Base-by-base conservation (phyloP, 352 stramenopile species). In the Pythium biforme region DNA sequence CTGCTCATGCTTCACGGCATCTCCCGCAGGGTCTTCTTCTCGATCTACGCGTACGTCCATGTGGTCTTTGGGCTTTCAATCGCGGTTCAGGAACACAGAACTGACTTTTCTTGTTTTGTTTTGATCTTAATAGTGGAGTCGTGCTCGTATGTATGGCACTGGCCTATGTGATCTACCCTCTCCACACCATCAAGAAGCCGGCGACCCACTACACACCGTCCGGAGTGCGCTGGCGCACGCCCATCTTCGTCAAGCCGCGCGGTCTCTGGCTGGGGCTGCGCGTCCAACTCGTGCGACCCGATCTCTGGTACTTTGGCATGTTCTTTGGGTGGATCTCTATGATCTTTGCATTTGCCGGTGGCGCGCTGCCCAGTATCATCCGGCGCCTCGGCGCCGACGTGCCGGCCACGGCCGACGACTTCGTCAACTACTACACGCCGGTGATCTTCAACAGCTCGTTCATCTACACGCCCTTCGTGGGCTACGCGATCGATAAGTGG, bases 261-360 rank as follows among this genome's bases (percentile, higher is more conserved):
- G 70, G 54, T 33, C 68, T 73, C 34, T 79, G 60, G 69, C 50
- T 51, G 52, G 56, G 26, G 14, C 34, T 82, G 20, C 62, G 61
- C 15, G 56, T 49, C 15, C 64, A 77, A 46, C 50, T 83, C 23
- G 33, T 49, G 12, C 59, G 63, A 1, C 53, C 59, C 6, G 72
- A 80, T 33, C 34, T 83, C 33, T 80, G 72, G 72, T 77, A 73
- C 61, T 80, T 83, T 59, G 69, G 59, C 1, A 23, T 76, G 12
- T 80, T 67, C 59, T 80, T 80, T 55, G 75, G 66, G 19, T 83
- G 75, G 75, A 59, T 75, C 47, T 83, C 75, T 17, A 75, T 61
- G 41, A 63, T 77, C 40, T 73, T 78, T 43, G 72, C 66, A 9
- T 83, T 80, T 40, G 68, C 69, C 22, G 74, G 71, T 11, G 72